Evolutionary conservation across 345 rosid genomes (phyloP), one percentile per base, ranked within the genome.

Genomic region (Camelina neglecta): DNA sequence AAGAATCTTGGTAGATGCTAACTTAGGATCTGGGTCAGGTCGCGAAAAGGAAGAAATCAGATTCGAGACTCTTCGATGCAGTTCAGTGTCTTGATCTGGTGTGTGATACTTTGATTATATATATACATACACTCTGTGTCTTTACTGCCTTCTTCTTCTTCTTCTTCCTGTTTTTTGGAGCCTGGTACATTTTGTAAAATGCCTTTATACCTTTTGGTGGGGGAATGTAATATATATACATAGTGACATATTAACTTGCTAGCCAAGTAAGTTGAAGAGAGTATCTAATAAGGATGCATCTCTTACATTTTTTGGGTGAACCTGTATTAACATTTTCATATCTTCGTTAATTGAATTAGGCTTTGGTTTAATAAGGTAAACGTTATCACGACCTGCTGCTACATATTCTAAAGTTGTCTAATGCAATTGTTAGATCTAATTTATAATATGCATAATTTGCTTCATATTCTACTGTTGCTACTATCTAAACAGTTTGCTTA

Each of bases 41-140:
- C n/a, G 11, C 41, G 7, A 31, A 26, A 63, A 53, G 33, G 60
- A 53, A 55, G 59, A 62, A 45, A 26, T 24, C 51, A 44, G 75
- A 33, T 35, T 53, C 31, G 5, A 58, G n/a, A 51, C 15, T 50
- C 79, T 60, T 50, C 6, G 64, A 15, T 24, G 47, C 44, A 62
- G 71, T 33, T 69, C 18, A 48, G 62, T 65, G 31, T 67, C 76
- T 49, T 65, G 56, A 65, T 77, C 67, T 77, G 76, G 55, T 38
- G 64, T 61, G 76, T 39, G 48, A 71, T 77, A 63, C 53, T 55
- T 65, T 65, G 72, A 65, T 20, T 67, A 31, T 67, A 29, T 26
- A 33, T 26, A 35, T 21, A 33, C 15, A 54, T 0, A 59, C 4
- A 59, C 72, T 10, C 65, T 35, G 21, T 39, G 9, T 58, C 55